Percentiles rank a stretch among this genome's conserved stretches.
Evolutionary conservation across 768 basidiomycete genomes (phyloP).

Genomic region (Lactarius sanguifluus): DNA sequence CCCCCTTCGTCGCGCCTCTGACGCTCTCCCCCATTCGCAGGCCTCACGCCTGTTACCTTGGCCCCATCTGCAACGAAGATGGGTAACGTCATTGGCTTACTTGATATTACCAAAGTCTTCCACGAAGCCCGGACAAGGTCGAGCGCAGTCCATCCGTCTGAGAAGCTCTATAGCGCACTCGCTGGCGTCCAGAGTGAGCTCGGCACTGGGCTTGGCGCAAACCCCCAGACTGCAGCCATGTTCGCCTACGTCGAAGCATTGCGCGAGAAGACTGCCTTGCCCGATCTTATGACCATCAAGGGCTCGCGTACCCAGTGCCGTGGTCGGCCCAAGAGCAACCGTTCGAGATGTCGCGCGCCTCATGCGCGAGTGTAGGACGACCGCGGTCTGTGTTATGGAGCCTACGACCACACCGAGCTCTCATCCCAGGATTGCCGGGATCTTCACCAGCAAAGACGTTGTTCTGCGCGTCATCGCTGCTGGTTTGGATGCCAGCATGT

Average conservation of each 20-base stretch:
- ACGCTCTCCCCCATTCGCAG: conserved; percentile 11
- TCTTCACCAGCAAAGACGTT: conserved; percentile 98
- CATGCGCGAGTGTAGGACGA: conserved; percentile 95
- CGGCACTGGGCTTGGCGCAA: conserved; percentile 68
- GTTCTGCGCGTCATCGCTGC: conserved; percentile 98
- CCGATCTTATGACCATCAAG: conserved; percentile 94
- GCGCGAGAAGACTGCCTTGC: conserved; percentile 92
- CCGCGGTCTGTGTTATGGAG: conserved; percentile 99
- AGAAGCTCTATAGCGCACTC: conserved; percentile 94
- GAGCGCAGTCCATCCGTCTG: conserved; percentile 96
- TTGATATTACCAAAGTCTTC: conserved; percentile 99
- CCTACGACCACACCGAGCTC: conserved; percentile 39
- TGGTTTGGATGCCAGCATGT: conserved; percentile 86
- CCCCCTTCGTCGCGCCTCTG: too few relatives aligned
- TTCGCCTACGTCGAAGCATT: conserved; percentile 95
- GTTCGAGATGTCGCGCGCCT: conserved; percentile 92
- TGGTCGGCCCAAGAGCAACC: conserved; percentile 87
- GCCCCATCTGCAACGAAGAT: conserved; percentile 98
- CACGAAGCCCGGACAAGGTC: conserved; percentile 96
- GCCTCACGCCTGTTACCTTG: conserved; percentile 36
- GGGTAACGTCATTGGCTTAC: conserved; percentile 95
- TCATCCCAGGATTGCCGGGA: conserved; percentile 82
- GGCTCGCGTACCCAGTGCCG: conserved; percentile 91
- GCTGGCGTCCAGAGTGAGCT: conserved; percentile 98
- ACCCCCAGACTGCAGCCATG: conserved; percentile 97